phyloP scores from a whole-genome alignment of 2,329 filamentous ascomycete species.

The Botryotinia calthae region DNA sequence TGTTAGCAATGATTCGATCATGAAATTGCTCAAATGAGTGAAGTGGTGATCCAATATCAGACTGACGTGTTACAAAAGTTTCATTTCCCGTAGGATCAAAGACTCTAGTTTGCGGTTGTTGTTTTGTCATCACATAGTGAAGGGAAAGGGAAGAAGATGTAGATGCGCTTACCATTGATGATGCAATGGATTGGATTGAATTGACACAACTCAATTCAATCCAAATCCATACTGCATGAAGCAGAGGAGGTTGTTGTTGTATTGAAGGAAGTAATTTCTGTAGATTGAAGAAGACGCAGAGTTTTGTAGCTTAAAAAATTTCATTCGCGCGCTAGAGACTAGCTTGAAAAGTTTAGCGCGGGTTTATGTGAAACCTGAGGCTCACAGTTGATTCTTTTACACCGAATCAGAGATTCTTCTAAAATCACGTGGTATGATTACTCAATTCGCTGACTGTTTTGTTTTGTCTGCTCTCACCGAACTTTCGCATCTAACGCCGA shows the following conservation, averaged over 20 bases:
- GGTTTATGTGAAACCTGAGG: background rate
- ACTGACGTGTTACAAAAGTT: constrained; percentile 91
- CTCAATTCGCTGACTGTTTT: background rate
- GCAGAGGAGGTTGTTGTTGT: constrained; percentile 26
- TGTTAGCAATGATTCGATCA: constrained; percentile 13
- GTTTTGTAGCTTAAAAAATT: constrained; percentile 19
- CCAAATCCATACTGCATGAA: constrained; percentile 21
- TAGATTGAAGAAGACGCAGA: background rate
- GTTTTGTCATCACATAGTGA: constrained; percentile 71
- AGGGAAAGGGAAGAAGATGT: constrained; percentile 25
- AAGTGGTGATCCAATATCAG: constrained; percentile 54
- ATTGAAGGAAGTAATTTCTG: constrained; percentile 9
- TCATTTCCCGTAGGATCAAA: constrained; percentile 85
- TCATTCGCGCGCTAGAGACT: constrained; percentile 14
- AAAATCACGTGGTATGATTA: background rate
- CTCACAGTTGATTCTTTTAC: too few species aligned
- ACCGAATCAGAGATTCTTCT: background rate
- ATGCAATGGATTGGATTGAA: background rate
- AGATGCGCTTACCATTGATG: constrained; percentile 30
- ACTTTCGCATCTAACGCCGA: background rate
- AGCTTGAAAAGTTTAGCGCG: background rate
- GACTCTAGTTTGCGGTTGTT: constrained; percentile 95
- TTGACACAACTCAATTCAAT: background rate
- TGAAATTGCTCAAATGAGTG: background rate
- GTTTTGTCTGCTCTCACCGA: background rate